These are phyloP conservation scores for Lipomyces kockii DNA, from an alignment of 805 yeast species.

Conservation along the genomic window DNA sequence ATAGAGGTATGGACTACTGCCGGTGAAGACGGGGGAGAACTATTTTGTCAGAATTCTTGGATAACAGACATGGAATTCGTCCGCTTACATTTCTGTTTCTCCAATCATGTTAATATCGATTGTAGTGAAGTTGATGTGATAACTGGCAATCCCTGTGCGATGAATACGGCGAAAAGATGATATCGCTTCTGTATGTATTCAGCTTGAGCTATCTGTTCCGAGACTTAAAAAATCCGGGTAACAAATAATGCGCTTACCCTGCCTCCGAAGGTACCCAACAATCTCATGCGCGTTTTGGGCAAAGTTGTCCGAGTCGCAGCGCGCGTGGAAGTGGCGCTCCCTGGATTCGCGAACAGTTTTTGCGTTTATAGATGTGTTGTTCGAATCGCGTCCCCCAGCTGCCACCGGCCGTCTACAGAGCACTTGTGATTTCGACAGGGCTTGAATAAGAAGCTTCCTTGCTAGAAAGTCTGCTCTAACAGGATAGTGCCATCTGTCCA, in stretches of 20 bases:
- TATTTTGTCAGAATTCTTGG: not conserved
- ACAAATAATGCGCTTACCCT: not conserved
- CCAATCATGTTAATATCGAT: conserved; percentile 16
- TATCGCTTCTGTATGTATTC: not conserved
- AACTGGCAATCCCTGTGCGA: not conserved
- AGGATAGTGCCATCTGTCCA: not conserved
- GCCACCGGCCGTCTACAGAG: not conserved
- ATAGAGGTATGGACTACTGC: not conserved
- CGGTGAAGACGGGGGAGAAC: conserved; percentile 20
- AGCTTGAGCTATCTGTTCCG: too few relatives aligned
- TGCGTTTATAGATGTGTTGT: not conserved
- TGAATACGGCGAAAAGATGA: not conserved
- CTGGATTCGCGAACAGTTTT: not conserved
- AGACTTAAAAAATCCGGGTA: not conserved
- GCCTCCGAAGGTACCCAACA: not conserved
- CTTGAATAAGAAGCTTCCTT: not conserved
- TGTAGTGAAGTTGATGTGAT: not conserved
- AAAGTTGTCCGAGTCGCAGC: not conserved
- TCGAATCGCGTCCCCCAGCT: not conserved
- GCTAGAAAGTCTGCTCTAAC: not conserved
- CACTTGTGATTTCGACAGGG: not conserved
- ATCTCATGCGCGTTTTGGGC: not conserved
- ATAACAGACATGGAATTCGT: not conserved
- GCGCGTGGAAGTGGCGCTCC: not conserved
- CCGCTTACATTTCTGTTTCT: conserved; percentile 25